Evolutionary conservation across 108 stramenopile species (phyloP).

Genomic region (Cylindrotheca closterium): DNA sequence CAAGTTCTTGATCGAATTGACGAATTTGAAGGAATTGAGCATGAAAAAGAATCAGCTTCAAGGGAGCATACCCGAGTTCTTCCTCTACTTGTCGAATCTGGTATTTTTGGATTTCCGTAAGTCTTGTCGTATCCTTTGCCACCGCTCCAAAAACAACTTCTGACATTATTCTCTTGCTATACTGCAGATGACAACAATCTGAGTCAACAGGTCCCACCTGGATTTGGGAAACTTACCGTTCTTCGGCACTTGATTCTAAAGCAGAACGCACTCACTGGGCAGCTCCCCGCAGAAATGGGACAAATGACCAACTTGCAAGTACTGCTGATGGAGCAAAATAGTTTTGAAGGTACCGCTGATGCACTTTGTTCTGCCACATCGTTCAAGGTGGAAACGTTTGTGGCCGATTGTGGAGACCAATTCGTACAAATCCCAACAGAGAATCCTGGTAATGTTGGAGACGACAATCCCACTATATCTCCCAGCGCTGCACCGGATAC

Average conservation of each 20-base stretch:
- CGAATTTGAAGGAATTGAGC: conserved; percentile 26
- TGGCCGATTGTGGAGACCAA: not conserved
- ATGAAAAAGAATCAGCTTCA: conserved; percentile 12
- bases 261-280: conserved; percentile 30
- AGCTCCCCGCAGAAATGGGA: conserved; percentile 42
- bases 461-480: not conserved
- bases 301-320: conserved; percentile 7
- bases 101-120: conserved; percentile 26
- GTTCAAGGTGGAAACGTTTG: conserved; percentile 5
- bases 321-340: conserved; percentile 20
- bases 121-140: no score
- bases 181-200: conserved; percentile 33
- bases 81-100: conserved; percentile 18
- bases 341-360: conserved; percentile 1
- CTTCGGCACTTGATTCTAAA: conserved; percentile 20
- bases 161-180: not conserved
- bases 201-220: conserved; percentile 26
- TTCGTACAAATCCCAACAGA: conserved; percentile 14
- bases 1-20: conserved; percentile 18
- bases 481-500: no score
- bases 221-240: conserved; percentile 31
- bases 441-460: not conserved
- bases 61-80: conserved; percentile 24
- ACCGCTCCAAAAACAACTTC: not conserved
- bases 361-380: not conserved